Evolutionary conservation across 345 rosid genomes (phyloP), one percentile per base, ranked within the genome.

Genomic region (Eucalyptus marginata): DNA sequence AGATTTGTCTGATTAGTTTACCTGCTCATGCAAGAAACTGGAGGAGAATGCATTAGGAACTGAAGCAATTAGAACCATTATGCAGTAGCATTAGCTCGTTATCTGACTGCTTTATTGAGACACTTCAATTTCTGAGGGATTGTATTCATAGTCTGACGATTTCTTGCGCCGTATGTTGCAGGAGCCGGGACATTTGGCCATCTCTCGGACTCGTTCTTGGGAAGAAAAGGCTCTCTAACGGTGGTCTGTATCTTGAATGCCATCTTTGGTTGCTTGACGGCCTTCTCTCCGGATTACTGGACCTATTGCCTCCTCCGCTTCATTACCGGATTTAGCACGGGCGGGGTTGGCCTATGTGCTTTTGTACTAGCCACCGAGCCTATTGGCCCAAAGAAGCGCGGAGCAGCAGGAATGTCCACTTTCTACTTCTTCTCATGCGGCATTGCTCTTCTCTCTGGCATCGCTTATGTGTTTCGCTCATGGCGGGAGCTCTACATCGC

Each of bases 171-270:
- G 33, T 31, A 12, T 40, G 22, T 88, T 22, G 46, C 96, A 97
- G 99, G 99, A 90, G 99, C 99, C 10, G 99, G 99, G 86, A 91
- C 92, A 54, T 97, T 97, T 89, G 99, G 99, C 15, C 99, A 97
- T 90, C 93, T 96, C 68, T 97, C 99, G 9, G 99, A 97, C 91
- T 97, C 99, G 1, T 92, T 86, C 88, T 93, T 97, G 25, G 99
- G 99, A 89, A 93, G 99, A 92, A 97, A 97, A 93, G 99, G 99
- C 88, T 97, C 99, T 31, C 86, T 96, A 80, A 96, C 92, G 17
- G 93, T 92, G 1, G 99, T 97, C 4, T 96, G 97, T 92, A 58
- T 96, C 89, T 71, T 95, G 89, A 97, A 96, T 43, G 94, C 97
- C 59, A 59, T 94, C 86, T 95, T 96, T 56, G 99, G 99, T 25